Evolutionary conservation across 2,329 filamentous ascomycete species (phyloP).

Genomic region (Epichloe bromicola): DNA sequence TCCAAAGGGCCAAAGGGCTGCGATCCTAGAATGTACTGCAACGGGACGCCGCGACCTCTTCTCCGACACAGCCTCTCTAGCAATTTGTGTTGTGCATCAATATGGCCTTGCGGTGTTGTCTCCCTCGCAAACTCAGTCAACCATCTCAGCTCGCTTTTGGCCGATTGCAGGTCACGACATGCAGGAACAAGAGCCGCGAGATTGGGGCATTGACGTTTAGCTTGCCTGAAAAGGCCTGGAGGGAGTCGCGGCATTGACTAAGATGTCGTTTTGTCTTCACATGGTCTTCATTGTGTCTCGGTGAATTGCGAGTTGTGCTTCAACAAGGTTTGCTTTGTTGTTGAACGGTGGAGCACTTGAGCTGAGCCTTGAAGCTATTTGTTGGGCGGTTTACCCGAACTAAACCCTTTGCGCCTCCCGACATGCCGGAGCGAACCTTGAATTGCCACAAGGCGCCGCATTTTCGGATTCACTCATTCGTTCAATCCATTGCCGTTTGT

Average conservation of each 20-base stretch:
- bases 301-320: not conserved
- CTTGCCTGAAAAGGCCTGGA: conserved; percentile 42
- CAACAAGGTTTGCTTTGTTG: not conserved
- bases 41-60: conserved; percentile 51
- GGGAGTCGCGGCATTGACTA: conserved; percentile 47
- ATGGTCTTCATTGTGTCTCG: not conserved
- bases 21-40: conserved; percentile 81
- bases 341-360: no score
- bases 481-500: not conserved
- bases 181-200: conserved; percentile 48
- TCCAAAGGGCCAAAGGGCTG: conserved; percentile 82
- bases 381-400: conserved; percentile 14
- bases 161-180: conserved; percentile 50
- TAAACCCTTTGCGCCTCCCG: conserved; percentile 14
- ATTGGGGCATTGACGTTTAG: conserved; percentile 38
- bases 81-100: conserved; percentile 13
- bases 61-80: conserved; percentile 29
- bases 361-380: no score
- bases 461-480: not conserved
- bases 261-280: not conserved
- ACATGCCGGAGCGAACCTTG: not conserved
- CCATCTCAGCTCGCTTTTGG: conserved; percentile 61
- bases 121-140: conserved; percentile 45
- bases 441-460: not conserved
- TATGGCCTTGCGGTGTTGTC: conserved; percentile 8